These are phyloP conservation scores for Clarireedia sp. DNA, from an alignment of 2,329 filamentous ascomycete species.

Conservation along the genomic window DNA sequence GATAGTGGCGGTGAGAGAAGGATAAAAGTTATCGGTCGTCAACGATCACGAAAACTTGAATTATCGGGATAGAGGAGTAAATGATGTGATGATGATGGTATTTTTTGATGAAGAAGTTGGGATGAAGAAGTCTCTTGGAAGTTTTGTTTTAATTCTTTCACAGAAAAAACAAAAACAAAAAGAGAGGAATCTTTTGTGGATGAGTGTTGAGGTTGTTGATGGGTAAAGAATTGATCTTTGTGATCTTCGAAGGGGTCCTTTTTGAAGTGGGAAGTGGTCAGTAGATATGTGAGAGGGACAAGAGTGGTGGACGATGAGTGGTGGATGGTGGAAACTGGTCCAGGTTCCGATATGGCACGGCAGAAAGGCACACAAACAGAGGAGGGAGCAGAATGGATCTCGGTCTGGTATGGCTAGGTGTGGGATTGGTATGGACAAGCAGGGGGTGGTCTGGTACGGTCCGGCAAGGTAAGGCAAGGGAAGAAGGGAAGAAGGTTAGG, in stretches of 20 bases:
- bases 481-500: neutral
- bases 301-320: neutral
- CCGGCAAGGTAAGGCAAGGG: neutral
- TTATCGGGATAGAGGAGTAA: conserved; percentile 15
- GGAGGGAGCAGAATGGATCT: neutral
- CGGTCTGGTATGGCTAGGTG: too few species aligned
- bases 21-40: conserved; percentile 14
- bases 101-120: neutral
- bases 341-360: conserved; percentile 8
- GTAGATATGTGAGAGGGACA: conserved; percentile 11
- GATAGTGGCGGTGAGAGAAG: conserved; percentile 14
- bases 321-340: neutral
- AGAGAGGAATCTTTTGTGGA: neutral
- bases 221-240: neutral
- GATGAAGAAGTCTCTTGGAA: neutral
- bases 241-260: neutral
- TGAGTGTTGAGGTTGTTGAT: neutral
- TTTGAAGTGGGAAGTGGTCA: conserved; percentile 4
- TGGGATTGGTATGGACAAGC: neutral
- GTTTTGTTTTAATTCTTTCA: neutral
- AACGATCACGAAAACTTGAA: conserved; percentile 11
- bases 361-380: conserved; percentile 3
- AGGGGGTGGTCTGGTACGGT: neutral
- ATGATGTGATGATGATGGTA: conserved; percentile 5
- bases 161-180: neutral